A percentile compares a stretch with the other conserved stretches of the same genome.
Conservation (phyloP, 345 rosid species). For the Salix caprea region DNA sequence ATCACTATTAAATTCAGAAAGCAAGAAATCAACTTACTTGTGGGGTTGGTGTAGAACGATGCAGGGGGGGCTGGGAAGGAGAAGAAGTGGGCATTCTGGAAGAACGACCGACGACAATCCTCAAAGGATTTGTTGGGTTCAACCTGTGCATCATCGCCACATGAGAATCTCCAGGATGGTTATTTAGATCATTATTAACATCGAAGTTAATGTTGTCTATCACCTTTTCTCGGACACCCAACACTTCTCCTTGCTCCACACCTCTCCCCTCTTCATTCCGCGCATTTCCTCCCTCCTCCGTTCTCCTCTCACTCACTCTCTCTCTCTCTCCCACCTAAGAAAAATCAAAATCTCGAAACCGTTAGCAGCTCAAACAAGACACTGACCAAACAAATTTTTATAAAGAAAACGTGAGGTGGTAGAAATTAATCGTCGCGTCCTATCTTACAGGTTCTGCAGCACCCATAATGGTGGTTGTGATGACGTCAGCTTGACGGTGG, state of each 20-base stretch:
- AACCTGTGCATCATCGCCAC: conserved; percentile 60
- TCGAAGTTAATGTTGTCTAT: conserved; percentile 9
- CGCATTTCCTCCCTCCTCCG: conserved; percentile 4
- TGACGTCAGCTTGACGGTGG: conserved; percentile 41
- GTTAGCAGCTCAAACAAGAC: conserved; percentile 1
- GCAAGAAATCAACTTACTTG: conserved; percentile 42
- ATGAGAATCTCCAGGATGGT: conserved; percentile 24
- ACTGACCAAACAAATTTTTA: background rate
- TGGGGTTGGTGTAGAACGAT: conserved; percentile 80
- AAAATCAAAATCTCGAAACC: background rate
- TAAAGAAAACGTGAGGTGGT: background rate
- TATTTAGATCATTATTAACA: background rate
- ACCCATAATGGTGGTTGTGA: conserved; percentile 40
- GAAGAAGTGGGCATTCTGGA: conserved; percentile 54
- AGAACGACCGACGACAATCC: conserved; percentile 49
- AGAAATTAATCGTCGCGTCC: background rate
- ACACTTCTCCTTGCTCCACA: conserved; percentile 48
- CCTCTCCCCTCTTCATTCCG: conserved; percentile 24
- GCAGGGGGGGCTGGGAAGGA: conserved; percentile 38
- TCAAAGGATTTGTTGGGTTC: conserved; percentile 78
- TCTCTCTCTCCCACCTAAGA: conserved; percentile 45
- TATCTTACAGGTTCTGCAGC: conserved; percentile 43
- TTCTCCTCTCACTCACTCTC: conserved; percentile 31
- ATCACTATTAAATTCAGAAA: background rate
- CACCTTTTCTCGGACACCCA: conserved; percentile 25